Evolutionary conservation across 1,284 basidiomycete genomes (phyloP).

Genomic region (Ustilago vetiveriae): DNA sequence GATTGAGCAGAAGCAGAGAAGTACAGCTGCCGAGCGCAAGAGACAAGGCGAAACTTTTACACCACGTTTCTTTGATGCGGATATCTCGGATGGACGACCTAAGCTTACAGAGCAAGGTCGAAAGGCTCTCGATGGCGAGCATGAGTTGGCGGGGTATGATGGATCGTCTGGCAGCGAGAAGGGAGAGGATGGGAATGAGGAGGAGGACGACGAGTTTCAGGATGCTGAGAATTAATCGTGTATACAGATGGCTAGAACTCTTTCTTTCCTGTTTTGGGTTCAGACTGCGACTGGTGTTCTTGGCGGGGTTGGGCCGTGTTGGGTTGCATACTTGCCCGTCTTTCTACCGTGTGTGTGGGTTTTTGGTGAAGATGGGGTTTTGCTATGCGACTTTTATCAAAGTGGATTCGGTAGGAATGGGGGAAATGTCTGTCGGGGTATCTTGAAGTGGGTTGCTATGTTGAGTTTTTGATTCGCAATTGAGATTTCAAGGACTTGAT

Average conservation of each 20-base stretch:
- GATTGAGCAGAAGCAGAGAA: constrained; percentile 62
- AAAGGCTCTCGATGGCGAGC: constrained; percentile 65
- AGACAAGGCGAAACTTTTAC: constrained; percentile 69
- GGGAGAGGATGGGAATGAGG: constrained; percentile 6
- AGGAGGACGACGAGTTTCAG: constrained; percentile 43
- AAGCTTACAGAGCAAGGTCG: constrained; percentile 72
- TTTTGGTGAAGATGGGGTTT: no score
- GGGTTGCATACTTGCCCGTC: no score
- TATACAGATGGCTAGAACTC: no score
- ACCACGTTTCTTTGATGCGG: constrained; percentile 80
- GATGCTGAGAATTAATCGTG: constrained; percentile 31
- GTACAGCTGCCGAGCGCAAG: constrained; percentile 56
- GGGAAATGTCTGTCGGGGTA: no score
- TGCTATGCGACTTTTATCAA: no score
- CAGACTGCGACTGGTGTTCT: no score
- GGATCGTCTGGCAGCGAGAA: neutral
- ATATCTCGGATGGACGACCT: constrained; percentile 79
- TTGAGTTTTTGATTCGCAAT: no score
- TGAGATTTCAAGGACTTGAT: constrained; percentile 8
- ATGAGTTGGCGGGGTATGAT: constrained; percentile 44
- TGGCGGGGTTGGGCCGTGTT: no score
- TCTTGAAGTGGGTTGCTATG: no score
- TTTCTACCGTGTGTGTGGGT: no score
- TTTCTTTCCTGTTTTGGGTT: no score
- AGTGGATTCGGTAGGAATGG: no score